Percentiles rank a stretch among this genome's conserved stretches.
These are phyloP conservation scores for Teunomyces atbi DNA, from an alignment of 805 yeast species.

Conservation along the genomic window DNA sequence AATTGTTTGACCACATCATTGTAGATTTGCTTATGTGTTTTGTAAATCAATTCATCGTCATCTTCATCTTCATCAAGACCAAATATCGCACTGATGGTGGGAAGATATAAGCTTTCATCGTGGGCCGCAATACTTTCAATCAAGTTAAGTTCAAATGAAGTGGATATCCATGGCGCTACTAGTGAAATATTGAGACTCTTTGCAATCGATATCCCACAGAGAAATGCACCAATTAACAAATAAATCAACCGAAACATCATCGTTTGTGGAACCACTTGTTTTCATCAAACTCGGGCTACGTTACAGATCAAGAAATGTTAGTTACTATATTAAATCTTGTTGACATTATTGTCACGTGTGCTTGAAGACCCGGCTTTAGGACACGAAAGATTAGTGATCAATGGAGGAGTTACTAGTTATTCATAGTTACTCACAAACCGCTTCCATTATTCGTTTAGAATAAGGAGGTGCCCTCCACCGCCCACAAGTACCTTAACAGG, in stretches of 20 bases:
- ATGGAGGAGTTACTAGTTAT: no score
- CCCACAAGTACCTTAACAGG: no score
- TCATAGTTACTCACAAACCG: no score
- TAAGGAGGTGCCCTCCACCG: no score
- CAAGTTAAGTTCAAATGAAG: slow-evolving; percentile 43
- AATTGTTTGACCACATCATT: slow-evolving; percentile 1
- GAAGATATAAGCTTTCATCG: slow-evolving; percentile 36
- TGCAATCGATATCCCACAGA: slow-evolving; percentile 1
- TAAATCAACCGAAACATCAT: not conserved
- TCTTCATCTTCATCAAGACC: slow-evolving; percentile 10
- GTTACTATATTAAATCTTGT: no score
- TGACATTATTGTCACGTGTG: no score
- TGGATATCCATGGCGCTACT: slow-evolving; percentile 38
- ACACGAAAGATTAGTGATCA: no score
- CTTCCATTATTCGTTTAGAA: no score
- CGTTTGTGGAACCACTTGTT: not conserved
- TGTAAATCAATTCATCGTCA: slow-evolving; percentile 4
- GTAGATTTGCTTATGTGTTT: slow-evolving; percentile 8
- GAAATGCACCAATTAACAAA: not conserved
- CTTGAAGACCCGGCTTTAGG: no score
- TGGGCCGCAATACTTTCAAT: slow-evolving; percentile 39
- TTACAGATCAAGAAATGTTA: slow-evolving; percentile 2
- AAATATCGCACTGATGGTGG: slow-evolving; percentile 16
- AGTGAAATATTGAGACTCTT: slow-evolving; percentile 19
- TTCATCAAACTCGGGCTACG: not conserved